Evolutionary conservation across 441 rosid species (phyloP), one percentile per base, ranked within the genome.

Genomic region (Populus trichocarpa): DNA sequence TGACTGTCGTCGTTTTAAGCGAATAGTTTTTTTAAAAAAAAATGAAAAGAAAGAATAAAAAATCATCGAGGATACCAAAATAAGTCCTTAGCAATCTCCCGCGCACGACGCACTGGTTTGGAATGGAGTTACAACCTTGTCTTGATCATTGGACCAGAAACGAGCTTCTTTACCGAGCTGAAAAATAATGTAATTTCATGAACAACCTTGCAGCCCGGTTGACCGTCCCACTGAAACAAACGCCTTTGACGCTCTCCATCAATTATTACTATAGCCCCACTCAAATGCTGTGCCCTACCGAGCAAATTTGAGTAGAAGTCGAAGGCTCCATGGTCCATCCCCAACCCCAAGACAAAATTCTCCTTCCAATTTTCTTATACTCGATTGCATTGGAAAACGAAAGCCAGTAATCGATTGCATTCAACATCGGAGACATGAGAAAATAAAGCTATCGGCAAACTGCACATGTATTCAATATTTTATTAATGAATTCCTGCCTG

Each of bases 391-490:
- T 30, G 79, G 82, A 77, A 79, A 73, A 32, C 23, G 67, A 50
- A 69, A 50, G 32, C 30, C 5, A 10, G 25, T 35, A 66, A 40
- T 72, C 26, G 26, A 4, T 46, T 53, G 65, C 25, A 18, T 13
- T 14, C 64, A 73, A 33, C 76, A 7, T 77, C 71, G 75, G 79
- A 64, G 74, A 77, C 79, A 74, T 36, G 2, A 20, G 46, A 32
- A 69, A 67, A 20, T 13, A 72, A 81, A 78, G 78, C 36, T 12
- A 4, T 66, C 22, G 14, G 28, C 65, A 28, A n/a, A 46, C 69
- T 76, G 20, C 74, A 46, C 57, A 14, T 46, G 57, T 5, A 46
- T 46, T 46, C 4, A 46, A 46, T 46, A 46, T 14, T 46, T 14
- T 13, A 46, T 46, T 3, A 46, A 14, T 46, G 20, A 46, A 46